Evolutionary conservation across 2,329 filamentous ascomycete genomes (phyloP).

Genomic region (Pseudodiploospora longispora): DNA sequence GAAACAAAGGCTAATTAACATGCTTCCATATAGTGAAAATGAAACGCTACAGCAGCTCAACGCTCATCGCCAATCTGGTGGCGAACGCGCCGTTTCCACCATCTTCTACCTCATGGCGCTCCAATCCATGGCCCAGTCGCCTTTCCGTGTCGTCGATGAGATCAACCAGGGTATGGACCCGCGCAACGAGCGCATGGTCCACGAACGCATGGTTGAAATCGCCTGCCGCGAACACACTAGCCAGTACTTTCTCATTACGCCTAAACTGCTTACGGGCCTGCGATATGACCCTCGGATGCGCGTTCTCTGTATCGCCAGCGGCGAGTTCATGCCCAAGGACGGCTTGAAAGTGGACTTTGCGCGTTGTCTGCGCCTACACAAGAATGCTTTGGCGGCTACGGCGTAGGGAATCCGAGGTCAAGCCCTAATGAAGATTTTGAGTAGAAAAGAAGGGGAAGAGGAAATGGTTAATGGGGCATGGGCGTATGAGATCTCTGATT

Average conservation of each 20-base stretch:
- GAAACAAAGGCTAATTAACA: not conserved
- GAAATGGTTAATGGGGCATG: slow-evolving; percentile 1
- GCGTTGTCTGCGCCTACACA: slow-evolving; percentile 36
- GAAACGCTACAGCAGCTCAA: slow-evolving; percentile 80
- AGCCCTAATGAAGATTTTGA: not conserved
- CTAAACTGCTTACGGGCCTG: slow-evolving; percentile 80
- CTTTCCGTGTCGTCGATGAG: slow-evolving; percentile 97
- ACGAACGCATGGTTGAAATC: slow-evolving; percentile 96
- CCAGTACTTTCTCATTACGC: slow-evolving; percentile 95
- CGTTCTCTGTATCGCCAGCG: slow-evolving; percentile 86
- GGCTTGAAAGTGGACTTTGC: slow-evolving; percentile 43
- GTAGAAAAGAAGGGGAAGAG: slow-evolving; percentile 7
- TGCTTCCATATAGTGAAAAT: slow-evolving; percentile 47
- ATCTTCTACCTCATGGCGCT: slow-evolving; percentile 99
- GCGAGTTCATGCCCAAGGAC: slow-evolving; percentile 60
- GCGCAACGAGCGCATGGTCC: slow-evolving; percentile 95
- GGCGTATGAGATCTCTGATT: too few relatives aligned
- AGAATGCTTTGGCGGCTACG: slow-evolving; percentile 25
- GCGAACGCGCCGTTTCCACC: slow-evolving; percentile 90
- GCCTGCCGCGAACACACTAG: slow-evolving; percentile 75
- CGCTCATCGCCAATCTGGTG: slow-evolving; percentile 89
- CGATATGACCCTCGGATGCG: slow-evolving; percentile 88
- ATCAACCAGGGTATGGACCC: slow-evolving; percentile 99
- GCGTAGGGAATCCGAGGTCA: not conserved
- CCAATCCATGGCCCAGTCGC: slow-evolving; percentile 84